Evolutionary conservation across 1,284 basidiomycete genomes (phyloP).

Genomic region (Trichosporon sp.): DNA sequence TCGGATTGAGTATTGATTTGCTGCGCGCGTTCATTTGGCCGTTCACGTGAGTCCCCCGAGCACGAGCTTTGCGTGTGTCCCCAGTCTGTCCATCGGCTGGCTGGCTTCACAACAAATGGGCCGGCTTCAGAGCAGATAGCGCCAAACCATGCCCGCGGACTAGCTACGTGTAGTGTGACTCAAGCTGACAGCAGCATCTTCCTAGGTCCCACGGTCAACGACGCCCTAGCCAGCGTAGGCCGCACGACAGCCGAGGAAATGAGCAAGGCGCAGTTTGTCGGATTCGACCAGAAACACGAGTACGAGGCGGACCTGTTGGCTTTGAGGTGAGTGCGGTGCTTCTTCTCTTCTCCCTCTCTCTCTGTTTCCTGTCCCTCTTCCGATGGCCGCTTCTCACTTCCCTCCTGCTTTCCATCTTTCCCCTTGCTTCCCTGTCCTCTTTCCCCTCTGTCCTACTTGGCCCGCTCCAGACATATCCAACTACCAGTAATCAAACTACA

Average conservation of each 20-base stretch:
- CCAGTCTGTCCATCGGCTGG: no score
- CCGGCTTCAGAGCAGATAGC: no score
- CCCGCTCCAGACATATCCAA: no score
- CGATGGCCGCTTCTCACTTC: no score
- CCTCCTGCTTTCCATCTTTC: no score
- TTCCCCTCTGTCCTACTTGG: no score
- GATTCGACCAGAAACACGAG: slow-evolving; percentile 67
- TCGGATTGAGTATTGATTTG: slow-evolving; percentile 69
- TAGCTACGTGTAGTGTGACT: not conserved
- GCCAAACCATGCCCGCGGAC: no score
- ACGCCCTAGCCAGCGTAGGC: slow-evolving; percentile 73
- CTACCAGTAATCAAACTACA: no score
- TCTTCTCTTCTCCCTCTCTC: not conserved
- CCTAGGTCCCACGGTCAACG: slow-evolving; percentile 84
- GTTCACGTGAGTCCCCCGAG: slow-evolving; percentile 53
- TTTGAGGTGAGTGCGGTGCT: slow-evolving; percentile 62
- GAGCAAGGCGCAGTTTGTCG: slow-evolving; percentile 48
- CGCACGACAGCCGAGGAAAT: slow-evolving; percentile 68
- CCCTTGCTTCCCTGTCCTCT: no score
- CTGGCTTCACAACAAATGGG: no score
- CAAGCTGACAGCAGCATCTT: slow-evolving; percentile 53
- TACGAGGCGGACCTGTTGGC: slow-evolving; percentile 86
- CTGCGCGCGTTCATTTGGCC: slow-evolving; percentile 73
- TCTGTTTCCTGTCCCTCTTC: no score
- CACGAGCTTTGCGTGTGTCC: no score